phyloP scores from a whole-genome alignment of 768 basidiomycete genomes.

The Pulveroboletus ravenelii region DNA sequence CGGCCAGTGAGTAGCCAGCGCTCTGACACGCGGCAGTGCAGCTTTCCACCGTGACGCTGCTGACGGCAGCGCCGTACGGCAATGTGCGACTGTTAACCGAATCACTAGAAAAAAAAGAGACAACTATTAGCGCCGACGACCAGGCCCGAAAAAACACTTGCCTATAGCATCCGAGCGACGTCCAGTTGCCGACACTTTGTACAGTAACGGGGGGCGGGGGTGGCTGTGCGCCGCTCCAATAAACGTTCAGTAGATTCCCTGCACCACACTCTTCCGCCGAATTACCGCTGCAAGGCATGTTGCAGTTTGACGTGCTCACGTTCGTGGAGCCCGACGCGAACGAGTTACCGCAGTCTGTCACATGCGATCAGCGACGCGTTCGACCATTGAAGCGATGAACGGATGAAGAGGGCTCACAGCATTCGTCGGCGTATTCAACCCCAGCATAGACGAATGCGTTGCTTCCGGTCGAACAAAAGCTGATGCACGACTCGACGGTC shows the following conservation, averaged over 20 bases:
- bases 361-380: neutral
- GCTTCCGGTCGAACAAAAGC: constrained; percentile 35
- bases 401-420: constrained; percentile 41
- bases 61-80: constrained; percentile 29
- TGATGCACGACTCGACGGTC: constrained; percentile 54
- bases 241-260: constrained; percentile 54
- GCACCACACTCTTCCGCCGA: constrained; percentile 57
- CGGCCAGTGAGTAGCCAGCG: constrained; percentile 38
- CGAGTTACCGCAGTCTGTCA: constrained; percentile 58
- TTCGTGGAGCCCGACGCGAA: constrained; percentile 44
- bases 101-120: constrained; percentile 28
- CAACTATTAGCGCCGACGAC: neutral
- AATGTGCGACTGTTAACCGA: constrained; percentile 31
- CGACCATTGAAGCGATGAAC: neutral
- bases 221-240: constrained; percentile 51
- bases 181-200: constrained; percentile 57
- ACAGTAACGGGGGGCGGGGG: constrained; percentile 40
- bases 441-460: constrained; percentile 59
- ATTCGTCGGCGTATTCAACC: constrained; percentile 61
- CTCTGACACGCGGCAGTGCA: constrained; percentile 46
- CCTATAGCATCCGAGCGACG: constrained; percentile 73
- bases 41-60: constrained; percentile 44
- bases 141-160: constrained; percentile 24
- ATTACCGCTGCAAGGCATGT: constrained; percentile 58
- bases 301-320: constrained; percentile 51